Percentiles rank a stretch among this genome's conserved stretches.
Evolutionary conservation across 331 rosid species (phyloP).

Genomic region (Spiraea crenata): DNA sequence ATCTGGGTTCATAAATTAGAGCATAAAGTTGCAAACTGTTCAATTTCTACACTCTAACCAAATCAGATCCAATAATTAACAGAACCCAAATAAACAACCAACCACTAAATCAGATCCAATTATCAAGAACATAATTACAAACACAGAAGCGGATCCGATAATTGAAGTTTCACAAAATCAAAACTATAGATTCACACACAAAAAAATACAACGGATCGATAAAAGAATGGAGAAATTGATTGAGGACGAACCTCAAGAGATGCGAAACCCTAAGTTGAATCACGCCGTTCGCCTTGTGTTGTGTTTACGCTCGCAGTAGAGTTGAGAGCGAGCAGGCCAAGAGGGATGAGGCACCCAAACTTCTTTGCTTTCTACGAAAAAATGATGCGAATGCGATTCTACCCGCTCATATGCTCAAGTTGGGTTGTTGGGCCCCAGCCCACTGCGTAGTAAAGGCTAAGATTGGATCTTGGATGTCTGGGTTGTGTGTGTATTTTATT

Average conservation of each 20-base stretch:
- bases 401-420: no score
- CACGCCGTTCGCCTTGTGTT: no score
- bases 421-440: neutral
- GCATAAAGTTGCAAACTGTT: neutral
- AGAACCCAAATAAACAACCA: neutral
- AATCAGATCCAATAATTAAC: slow-evolving; percentile 14
- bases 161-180: neutral
- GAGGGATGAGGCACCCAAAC: neutral
- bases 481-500: no score
- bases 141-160: slow-evolving; percentile 6
- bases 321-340: neutral
- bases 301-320: neutral
- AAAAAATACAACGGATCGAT: neutral
- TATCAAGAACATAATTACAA: neutral
- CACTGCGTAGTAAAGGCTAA: neutral
- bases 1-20: neutral
- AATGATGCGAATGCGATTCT: neutral
- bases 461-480: no score
- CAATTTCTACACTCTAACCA: neutral
- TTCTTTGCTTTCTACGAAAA: neutral
- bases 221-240: neutral
- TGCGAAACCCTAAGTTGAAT: slow-evolving; percentile 1
- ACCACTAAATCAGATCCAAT: slow-evolving; percentile 8
- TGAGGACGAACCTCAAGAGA: slow-evolving; percentile 15
- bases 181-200: neutral